Percentiles rank a stretch among this genome's conserved stretches.
Conservation (phyloP, 1,139 yeast species). For the Candida sojae region DNA sequence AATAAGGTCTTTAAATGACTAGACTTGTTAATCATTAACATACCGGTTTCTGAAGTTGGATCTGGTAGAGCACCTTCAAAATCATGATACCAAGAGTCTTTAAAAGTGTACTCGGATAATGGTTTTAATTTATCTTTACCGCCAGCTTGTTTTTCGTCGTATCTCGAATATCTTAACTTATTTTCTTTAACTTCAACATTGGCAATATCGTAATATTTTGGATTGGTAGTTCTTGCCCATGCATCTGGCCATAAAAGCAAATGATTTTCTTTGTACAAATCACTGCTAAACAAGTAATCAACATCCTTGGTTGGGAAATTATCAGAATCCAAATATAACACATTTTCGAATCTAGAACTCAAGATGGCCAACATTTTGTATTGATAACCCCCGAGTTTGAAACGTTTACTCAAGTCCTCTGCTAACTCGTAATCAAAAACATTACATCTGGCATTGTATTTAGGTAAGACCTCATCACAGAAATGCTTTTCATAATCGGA, state of each 20-base stretch:
- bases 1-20: conserved; percentile 52
- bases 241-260: conserved; percentile 55
- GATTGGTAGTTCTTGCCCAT: conserved; percentile 53
- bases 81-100: conserved; percentile 49
- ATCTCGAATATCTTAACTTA: conserved; percentile 35
- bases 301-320: conserved; percentile 59
- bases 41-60: conserved; percentile 67
- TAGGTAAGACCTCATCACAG: conserved; percentile 53
- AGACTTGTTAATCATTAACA: conserved; percentile 56
- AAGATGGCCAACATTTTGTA: conserved; percentile 63
- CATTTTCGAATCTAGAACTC: conserved; percentile 57
- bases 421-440: conserved; percentile 38
- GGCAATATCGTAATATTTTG: conserved; percentile 47
- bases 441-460: conserved; percentile 56
- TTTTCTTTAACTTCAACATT: conserved; percentile 37
- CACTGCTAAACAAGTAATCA: conserved; percentile 47
- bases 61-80: conserved; percentile 60
- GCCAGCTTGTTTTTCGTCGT: conserved; percentile 30
- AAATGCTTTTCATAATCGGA: conserved; percentile 52
- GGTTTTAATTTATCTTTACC: conserved; percentile 26
- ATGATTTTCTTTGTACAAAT: conserved; percentile 41
- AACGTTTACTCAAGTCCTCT: conserved; percentile 22
- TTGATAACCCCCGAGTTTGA: conserved; percentile 59
- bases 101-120: conserved; percentile 31
- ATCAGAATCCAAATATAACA: conserved; percentile 68